phyloP scores from a whole-genome alignment of 2,329 filamentous ascomycete genomes.

The Tolypocladium tundrense region DNA sequence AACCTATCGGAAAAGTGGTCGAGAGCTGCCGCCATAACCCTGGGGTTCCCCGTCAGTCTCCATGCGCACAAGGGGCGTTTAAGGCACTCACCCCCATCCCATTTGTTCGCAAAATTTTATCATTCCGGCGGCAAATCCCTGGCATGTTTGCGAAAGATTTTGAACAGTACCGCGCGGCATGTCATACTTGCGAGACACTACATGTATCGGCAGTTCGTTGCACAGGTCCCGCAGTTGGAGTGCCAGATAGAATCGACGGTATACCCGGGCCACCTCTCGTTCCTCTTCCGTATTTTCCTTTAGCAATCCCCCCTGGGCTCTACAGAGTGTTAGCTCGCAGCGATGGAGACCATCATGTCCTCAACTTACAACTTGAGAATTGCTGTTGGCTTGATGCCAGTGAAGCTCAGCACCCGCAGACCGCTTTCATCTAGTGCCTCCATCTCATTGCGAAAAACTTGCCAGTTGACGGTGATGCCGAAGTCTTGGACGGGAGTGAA shows the following conservation, averaged over 20 bases:
- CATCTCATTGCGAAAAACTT: conserved; percentile 60
- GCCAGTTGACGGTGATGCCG: conserved; percentile 55
- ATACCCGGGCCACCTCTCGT: conserved; percentile 50
- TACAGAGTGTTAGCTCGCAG: conserved; percentile 20
- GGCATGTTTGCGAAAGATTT: conserved; percentile 61
- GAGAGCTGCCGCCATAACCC: conserved; percentile 58
- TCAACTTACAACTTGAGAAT: conserved; percentile 54
- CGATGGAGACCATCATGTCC: no score
- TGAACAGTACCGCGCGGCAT: conserved; percentile 62
- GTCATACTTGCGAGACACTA: conserved; percentile 60
- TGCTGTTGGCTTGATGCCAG: conserved; percentile 57
- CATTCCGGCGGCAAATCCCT: conserved; percentile 70
- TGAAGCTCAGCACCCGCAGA: conserved; percentile 54
- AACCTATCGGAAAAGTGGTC: conserved; percentile 69
- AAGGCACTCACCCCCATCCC: conserved; percentile 50
- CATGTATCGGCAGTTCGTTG: conserved; percentile 63
- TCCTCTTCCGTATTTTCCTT: conserved; percentile 54
- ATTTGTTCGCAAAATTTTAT: conserved; percentile 71
- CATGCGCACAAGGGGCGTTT: background rate
- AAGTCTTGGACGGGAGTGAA: conserved; percentile 62
- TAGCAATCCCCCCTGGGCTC: conserved; percentile 55
- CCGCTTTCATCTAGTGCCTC: conserved; percentile 62
- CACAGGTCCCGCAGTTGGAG: conserved; percentile 71
- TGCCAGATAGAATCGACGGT: conserved; percentile 64
- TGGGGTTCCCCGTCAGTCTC: conserved; percentile 16